Evolutionary conservation across 768 basidiomycete species (phyloP), one percentile per base, ranked within the genome.

Genomic region (Rhizopogon roseolus): DNA sequence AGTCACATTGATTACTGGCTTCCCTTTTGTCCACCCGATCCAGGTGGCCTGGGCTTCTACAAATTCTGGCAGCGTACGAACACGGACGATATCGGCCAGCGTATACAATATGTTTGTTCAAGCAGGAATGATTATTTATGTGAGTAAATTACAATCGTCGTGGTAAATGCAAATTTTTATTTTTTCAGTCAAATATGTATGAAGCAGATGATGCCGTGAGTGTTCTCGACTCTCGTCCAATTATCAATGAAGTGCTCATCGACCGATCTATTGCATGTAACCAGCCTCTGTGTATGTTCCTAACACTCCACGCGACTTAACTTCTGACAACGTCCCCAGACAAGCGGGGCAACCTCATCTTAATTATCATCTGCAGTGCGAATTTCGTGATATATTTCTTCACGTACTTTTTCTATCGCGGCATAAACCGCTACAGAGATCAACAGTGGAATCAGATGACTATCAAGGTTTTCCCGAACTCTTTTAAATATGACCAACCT

Each of bases 81-180:
- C 78, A 6, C 70, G 84, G 62, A 81, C 69, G 9, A 68, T 73
- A 9, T 63, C 65, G 2, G 70, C 74, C 7, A 71, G 73, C 1
- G 67, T 82, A 25, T 85, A 86, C 64, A 86, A 85, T 58, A 82
- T 85, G 76, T 80, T 78, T 56, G 81, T 84, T n/a, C 82, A 85
- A 64, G 77, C 77, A 4, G 79, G 79, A 16, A 73, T 69, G 16
- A 77, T 84, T 34, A 66, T 78, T 37, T 75, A 75, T 57, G 78
- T 78, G 53, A 43, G 74, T 66, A 13, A 50, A n/a, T 29, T 48
- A 22, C 17, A 37, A 43, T 28, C 6, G 37, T 45, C n/a, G 34
- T 32, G 45, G 16, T 6, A 34, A 28, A 19, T 19, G 39, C 36
- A 37, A n/a, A 49, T 45, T 57, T 17, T 53, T 49, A 55, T 60